phyloP scores from a whole-genome alignment of 2,329 filamentous ascomycete species.

The Huntiella bhutanensis region DNA sequence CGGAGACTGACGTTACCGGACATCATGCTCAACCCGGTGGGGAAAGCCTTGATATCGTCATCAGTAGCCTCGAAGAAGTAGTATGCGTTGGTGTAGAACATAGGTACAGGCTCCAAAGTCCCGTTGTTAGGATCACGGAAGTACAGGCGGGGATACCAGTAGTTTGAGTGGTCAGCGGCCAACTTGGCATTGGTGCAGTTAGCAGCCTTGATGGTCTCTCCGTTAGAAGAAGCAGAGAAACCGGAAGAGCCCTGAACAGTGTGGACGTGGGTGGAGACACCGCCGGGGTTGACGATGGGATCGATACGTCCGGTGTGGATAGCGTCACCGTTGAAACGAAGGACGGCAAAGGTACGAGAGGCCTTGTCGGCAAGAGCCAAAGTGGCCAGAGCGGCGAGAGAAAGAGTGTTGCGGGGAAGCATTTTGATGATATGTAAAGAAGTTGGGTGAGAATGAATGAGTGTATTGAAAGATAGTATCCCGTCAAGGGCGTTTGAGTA shows the following conservation, averaged over 20 bases:
- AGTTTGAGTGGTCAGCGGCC: slow-evolving; percentile 51
- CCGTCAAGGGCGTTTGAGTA: not conserved
- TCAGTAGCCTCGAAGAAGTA: slow-evolving; percentile 51
- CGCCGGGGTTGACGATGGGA: slow-evolving; percentile 47
- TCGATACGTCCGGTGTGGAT: slow-evolving; percentile 45
- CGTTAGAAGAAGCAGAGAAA: slow-evolving; percentile 44
- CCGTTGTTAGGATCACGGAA: slow-evolving; percentile 44
- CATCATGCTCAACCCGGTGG: slow-evolving; percentile 51
- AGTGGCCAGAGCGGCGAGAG: slow-evolving; percentile 11
- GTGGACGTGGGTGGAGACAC: slow-evolving; percentile 44
- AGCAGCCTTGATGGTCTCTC: slow-evolving; percentile 37
- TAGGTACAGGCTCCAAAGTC: slow-evolving; percentile 43
- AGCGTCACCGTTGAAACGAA: slow-evolving; percentile 48
- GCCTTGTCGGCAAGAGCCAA: slow-evolving; percentile 22
- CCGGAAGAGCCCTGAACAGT: slow-evolving; percentile 51
- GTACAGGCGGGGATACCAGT: slow-evolving; percentile 59
- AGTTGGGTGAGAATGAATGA: not conserved
- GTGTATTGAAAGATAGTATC: not conserved
- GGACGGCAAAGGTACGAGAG: slow-evolving; percentile 43
- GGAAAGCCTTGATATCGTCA: slow-evolving; percentile 51
- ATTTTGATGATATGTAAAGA: not conserved
- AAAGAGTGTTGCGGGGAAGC: not conserved
- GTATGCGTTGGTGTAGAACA: slow-evolving; percentile 60
- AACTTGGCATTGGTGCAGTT: slow-evolving; percentile 53
- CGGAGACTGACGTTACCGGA: slow-evolving; percentile 43